phyloP scores from a whole-genome alignment of 108 stramenopile genomes.

The Nitzschia sp. region DNA sequence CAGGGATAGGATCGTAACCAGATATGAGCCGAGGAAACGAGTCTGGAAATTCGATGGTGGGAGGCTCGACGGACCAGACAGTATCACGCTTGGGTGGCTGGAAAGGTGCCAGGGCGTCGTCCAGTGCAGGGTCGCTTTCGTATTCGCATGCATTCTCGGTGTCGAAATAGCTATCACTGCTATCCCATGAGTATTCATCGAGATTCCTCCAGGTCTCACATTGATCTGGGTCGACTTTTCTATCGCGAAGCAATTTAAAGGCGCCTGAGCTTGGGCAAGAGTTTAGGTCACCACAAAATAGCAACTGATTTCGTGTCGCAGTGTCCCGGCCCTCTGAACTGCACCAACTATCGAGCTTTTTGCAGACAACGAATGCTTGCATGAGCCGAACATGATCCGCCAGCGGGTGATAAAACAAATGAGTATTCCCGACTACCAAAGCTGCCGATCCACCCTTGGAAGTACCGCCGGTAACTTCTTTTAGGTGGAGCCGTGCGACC shows the following conservation, averaged over 20 bases:
- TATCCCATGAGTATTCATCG: constrained; percentile 52
- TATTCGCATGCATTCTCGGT: constrained; percentile 8
- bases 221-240: constrained; percentile 38
- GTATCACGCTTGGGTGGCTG: too few species aligned
- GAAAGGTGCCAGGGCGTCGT: neutral
- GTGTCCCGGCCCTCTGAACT: neutral
- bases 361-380: constrained; percentile 48
- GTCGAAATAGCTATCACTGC: constrained; percentile 30
- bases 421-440: constrained; percentile 62
- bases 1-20: constrained; percentile 41
- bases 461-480: neutral
- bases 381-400: constrained; percentile 66
- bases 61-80: constrained; percentile 24
- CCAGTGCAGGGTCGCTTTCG: neutral
- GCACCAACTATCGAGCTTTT: constrained; percentile 42
- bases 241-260: constrained; percentile 41
- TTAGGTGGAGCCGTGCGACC: constrained; percentile 37
- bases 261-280: constrained; percentile 46
- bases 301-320: constrained; percentile 31
- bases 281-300: constrained; percentile 78
- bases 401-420: constrained; percentile 71
- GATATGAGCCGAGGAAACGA: constrained; percentile 52
- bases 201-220: constrained; percentile 55
- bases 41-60: constrained; percentile 35
- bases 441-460: constrained; percentile 16